Conservation (phyloP, 371 early-diverging fungal genomes). For the Syncephalastrum contaminatum region DNA sequence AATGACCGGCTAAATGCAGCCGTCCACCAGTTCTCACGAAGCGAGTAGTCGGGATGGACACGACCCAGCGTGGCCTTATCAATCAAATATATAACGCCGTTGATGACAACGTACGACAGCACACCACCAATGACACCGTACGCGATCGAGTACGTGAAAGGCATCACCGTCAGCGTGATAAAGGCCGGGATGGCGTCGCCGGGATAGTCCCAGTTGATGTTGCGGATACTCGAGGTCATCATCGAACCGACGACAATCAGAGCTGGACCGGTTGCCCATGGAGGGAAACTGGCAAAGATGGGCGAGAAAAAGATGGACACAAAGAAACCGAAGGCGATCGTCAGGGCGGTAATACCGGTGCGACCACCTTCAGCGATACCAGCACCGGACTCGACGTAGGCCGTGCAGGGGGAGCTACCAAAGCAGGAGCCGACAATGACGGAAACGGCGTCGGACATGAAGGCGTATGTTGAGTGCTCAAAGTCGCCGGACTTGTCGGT, state of each 20-base stretch:
- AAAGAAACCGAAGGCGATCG: constrained; percentile 68
- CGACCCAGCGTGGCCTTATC: constrained; percentile 51
- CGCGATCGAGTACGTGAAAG: constrained; percentile 73
- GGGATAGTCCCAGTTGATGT: constrained; percentile 77
- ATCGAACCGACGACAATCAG: constrained; percentile 77
- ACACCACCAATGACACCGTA: constrained; percentile 72
- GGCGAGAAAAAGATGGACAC: constrained; percentile 79
- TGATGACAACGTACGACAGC: constrained; percentile 58
- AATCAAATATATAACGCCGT: constrained; percentile 48
- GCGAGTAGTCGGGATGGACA: constrained; percentile 47
- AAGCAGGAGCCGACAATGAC: constrained; percentile 69
- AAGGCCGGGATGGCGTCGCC: constrained; percentile 80
- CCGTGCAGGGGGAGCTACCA: constrained; percentile 76
- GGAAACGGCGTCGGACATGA: constrained; percentile 67
- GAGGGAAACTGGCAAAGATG: constrained; percentile 82
- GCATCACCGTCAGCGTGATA: constrained; percentile 74
- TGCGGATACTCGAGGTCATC: constrained; percentile 69
- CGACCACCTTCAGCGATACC: constrained; percentile 82
- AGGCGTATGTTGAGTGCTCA: constrained; percentile 72
- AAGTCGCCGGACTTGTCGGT: constrained; percentile 73
- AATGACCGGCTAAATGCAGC: constrained; percentile 34
- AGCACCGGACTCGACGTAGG: constrained; percentile 78
- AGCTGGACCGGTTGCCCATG: constrained; percentile 83
- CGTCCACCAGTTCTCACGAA: constrained; percentile 50
- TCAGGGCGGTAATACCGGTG: constrained; percentile 74